Percentiles rank a stretch among this genome's conserved stretches.
Conservation (phyloP, 495 filamentous ascomycete species). For the Poronia punctata region DNA sequence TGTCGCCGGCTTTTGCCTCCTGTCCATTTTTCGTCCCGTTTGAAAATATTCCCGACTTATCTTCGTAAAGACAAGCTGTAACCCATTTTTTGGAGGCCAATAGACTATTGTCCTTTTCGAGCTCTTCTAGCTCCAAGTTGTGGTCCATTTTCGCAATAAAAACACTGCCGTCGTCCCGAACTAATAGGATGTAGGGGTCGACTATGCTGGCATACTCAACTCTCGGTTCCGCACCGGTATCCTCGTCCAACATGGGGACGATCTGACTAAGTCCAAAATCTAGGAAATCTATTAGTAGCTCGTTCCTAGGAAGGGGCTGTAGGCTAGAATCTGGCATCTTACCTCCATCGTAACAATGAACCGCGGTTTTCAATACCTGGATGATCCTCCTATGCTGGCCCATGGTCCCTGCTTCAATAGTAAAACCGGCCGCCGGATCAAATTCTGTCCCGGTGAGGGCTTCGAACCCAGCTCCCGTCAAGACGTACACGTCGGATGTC, state of each 20-base stretch:
- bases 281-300: slow-evolving; percentile 30
- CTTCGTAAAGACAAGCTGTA: slow-evolving; percentile 71
- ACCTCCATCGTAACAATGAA: slow-evolving; percentile 85
- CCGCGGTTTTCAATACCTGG: slow-evolving; percentile 75
- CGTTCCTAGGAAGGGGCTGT: slow-evolving; percentile 17
- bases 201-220: slow-evolving; percentile 75
- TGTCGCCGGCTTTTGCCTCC: slow-evolving; percentile 33
- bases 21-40: slow-evolving; percentile 34
- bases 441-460: slow-evolving; percentile 70
- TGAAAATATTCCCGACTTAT: slow-evolving; percentile 52
- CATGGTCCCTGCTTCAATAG: slow-evolving; percentile 73
- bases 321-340: no score
- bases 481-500: slow-evolving; percentile 53
- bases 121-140: slow-evolving; percentile 78
- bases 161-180: slow-evolving; percentile 73
- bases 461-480: slow-evolving; percentile 58
- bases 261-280: slow-evolving; percentile 85
- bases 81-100: slow-evolving; percentile 61
- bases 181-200: slow-evolving; percentile 80
- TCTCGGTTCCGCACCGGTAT: slow-evolving; percentile 65
- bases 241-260: slow-evolving; percentile 81
- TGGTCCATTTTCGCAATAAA: slow-evolving; percentile 69
- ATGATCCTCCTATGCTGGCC: slow-evolving; percentile 68
- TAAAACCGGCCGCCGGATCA: slow-evolving; percentile 76
- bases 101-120: slow-evolving; percentile 50